Conservation (phyloP, 495 filamentous ascomycete species). For the Penicillium atrosanguineum region DNA sequence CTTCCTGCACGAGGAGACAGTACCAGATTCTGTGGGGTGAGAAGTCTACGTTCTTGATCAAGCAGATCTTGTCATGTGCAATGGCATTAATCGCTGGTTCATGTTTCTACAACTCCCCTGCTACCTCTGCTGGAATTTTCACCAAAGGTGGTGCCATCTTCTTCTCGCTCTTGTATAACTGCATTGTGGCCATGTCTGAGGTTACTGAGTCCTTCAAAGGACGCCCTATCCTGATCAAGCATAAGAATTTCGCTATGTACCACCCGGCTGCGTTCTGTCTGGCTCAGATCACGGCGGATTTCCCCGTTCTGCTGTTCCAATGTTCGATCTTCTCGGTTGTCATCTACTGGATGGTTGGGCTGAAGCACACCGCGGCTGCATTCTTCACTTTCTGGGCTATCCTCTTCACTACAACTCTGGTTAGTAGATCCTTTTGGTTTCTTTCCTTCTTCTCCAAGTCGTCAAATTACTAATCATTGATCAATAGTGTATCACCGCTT, state of each 20-base stretch:
- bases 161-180: slow-evolving; percentile 71
- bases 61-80: slow-evolving; percentile 41
- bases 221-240: slow-evolving; percentile 69
- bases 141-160: slow-evolving; percentile 56
- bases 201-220: slow-evolving; percentile 66
- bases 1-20: slow-evolving; percentile 49
- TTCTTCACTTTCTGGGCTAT: slow-evolving; percentile 54
- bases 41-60: slow-evolving; percentile 57
- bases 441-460: neutral
- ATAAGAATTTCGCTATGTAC: slow-evolving; percentile 71
- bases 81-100: slow-evolving; percentile 41
- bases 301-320: slow-evolving; percentile 63
- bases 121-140: slow-evolving; percentile 43
- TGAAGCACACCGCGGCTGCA: slow-evolving; percentile 44
- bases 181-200: slow-evolving; percentile 67
- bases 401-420: slow-evolving; percentile 35
- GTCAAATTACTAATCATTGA: slow-evolving; percentile 1
- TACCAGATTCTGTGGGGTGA: slow-evolving; percentile 60
- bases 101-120: slow-evolving; percentile 36
- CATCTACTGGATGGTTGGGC: slow-evolving; percentile 68
- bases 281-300: slow-evolving; percentile 64
- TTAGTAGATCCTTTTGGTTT: neutral
- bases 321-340: slow-evolving; percentile 63
- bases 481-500: slow-evolving; percentile 39
- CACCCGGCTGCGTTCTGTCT: slow-evolving; percentile 69